phyloP scores from a whole-genome alignment of 331 rosid genomes.

The Rhamnella rubrinervis region DNA sequence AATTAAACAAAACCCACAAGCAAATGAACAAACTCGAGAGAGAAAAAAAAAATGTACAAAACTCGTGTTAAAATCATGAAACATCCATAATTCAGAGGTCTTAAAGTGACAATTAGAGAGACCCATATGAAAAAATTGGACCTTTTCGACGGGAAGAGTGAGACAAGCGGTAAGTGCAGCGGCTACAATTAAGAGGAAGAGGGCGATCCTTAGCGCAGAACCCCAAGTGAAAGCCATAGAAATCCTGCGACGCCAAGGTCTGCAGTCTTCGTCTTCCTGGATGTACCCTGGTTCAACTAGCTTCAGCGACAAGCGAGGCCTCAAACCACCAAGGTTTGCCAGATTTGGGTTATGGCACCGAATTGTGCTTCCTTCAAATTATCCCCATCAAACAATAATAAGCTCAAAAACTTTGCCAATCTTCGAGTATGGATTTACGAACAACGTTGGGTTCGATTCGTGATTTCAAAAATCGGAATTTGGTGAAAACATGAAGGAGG shows the following conservation, averaged over 20 bases:
- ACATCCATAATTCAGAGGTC: neutral
- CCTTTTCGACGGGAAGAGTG: conserved; percentile 93
- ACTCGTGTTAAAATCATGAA: neutral
- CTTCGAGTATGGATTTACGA: too few species aligned
- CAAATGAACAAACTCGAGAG: neutral
- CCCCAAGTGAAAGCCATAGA: conserved; percentile 79
- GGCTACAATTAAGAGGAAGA: conserved; percentile 58
- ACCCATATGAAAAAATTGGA: conserved; percentile 16
- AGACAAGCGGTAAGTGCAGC: conserved; percentile 65
- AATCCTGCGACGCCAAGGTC: conserved; percentile 87
- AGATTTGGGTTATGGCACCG: conserved; percentile 42
- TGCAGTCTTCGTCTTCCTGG: conserved; percentile 69
- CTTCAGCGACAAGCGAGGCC: conserved; percentile 86
- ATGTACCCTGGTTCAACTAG: conserved; percentile 44
- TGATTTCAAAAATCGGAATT: too few species aligned
- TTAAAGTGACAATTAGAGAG: conserved; percentile 17
- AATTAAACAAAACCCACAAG: conserved; percentile 16
- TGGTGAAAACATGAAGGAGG: too few species aligned
- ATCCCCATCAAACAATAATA: neutral
- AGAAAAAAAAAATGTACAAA: conserved; percentile 1
- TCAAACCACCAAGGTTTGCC: conserved; percentile 79
- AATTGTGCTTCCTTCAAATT: neutral
- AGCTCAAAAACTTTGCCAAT: neutral
- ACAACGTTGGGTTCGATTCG: too few species aligned
- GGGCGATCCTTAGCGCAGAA: conserved; percentile 68